phyloP scores from a whole-genome alignment of 495 filamentous ascomycete species.

The Geopyxis carbonaria region DNA sequence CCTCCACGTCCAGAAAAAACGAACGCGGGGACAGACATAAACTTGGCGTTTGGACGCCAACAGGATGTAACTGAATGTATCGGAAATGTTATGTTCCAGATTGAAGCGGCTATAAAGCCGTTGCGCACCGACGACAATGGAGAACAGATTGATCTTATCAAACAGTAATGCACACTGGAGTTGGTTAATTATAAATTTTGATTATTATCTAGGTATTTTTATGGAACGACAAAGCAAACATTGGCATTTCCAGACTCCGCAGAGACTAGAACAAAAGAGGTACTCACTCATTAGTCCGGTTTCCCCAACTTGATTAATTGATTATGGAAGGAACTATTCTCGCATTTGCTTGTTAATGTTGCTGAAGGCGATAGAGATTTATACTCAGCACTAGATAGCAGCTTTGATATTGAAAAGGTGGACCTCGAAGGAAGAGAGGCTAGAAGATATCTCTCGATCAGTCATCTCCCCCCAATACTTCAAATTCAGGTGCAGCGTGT shows the following conservation, averaged over 20 bases:
- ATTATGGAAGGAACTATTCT: conserved; percentile 36
- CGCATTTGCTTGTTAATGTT: conserved; percentile 47
- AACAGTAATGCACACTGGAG: too few species aligned
- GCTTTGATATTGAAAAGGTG: conserved; percentile 61
- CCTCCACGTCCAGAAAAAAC: conserved; percentile 27
- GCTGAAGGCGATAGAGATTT: conserved; percentile 47
- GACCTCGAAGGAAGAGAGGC: conserved; percentile 44
- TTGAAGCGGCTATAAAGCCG: conserved; percentile 73
- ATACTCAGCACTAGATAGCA: conserved; percentile 66
- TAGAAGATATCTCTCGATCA: conserved; percentile 60
- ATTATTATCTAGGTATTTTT: conserved; percentile 41
- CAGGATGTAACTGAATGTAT: conserved; percentile 95
- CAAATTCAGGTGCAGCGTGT: conserved; percentile 78
- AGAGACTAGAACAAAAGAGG: conserved; percentile 24
- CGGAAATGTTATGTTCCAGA: conserved; percentile 71
- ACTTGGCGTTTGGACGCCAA: conserved; percentile 43
- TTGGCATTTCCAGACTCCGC: conserved; percentile 21
- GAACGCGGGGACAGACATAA: conserved; percentile 35
- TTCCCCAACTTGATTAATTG: background rate
- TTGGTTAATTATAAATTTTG: conserved; percentile 6
- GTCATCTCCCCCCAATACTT: conserved; percentile 59
- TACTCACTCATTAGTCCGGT: background rate
- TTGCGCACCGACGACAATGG: conserved; percentile 40
- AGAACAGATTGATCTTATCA: conserved; percentile 65
- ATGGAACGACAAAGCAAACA: conserved; percentile 35